Percentiles rank a stretch among this genome's conserved stretches.
These are phyloP conservation scores for Puccinia novopanici DNA, from an alignment of 1,284 basidiomycete species.

Conservation along the genomic window DNA sequence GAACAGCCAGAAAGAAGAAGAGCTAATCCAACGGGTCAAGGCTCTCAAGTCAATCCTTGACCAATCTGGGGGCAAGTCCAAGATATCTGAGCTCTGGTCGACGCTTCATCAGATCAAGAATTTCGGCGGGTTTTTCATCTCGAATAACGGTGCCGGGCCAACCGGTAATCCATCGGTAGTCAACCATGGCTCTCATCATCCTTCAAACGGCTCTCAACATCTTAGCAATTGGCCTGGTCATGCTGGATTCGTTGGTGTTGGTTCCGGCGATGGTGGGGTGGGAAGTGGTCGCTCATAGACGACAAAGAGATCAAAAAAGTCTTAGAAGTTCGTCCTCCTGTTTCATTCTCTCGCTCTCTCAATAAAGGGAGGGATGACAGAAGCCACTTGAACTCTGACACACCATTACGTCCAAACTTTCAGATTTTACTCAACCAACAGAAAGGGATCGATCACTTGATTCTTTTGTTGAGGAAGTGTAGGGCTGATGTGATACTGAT, in stretches of 20 bases:
- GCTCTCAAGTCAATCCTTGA: conserved; percentile 5
- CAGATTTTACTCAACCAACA: conserved; percentile 35
- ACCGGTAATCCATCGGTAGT: neutral
- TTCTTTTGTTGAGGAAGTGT: conserved; percentile 11
- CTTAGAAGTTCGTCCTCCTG: conserved; percentile 22
- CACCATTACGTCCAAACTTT: neutral
- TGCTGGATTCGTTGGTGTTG: conserved; percentile 10
- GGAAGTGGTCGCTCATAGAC: conserved; percentile 40
- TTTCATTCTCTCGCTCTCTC: neutral
- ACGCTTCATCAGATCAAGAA: conserved; percentile 22
- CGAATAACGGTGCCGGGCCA: neutral
- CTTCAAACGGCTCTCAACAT: neutral
- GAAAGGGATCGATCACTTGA: conserved; percentile 39
- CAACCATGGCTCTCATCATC: neutral
- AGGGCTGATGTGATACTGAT: conserved; percentile 25
- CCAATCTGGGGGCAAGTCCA: conserved; percentile 20
- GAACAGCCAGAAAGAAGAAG: conserved; percentile 21
- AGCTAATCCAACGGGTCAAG: conserved; percentile 11
- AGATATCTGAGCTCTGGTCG: conserved; percentile 42
- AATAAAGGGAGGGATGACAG: no score
- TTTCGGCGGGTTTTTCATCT: conserved; percentile 14
- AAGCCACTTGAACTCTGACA: neutral
- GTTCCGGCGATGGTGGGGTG: neutral
- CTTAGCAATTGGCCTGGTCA: neutral
- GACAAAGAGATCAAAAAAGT: conserved; percentile 47